A percentile compares a stretch with the other conserved stretches of the same genome.
Conservation (phyloP, 805 yeast species). For the Debaryomyces tyrocola region DNA sequence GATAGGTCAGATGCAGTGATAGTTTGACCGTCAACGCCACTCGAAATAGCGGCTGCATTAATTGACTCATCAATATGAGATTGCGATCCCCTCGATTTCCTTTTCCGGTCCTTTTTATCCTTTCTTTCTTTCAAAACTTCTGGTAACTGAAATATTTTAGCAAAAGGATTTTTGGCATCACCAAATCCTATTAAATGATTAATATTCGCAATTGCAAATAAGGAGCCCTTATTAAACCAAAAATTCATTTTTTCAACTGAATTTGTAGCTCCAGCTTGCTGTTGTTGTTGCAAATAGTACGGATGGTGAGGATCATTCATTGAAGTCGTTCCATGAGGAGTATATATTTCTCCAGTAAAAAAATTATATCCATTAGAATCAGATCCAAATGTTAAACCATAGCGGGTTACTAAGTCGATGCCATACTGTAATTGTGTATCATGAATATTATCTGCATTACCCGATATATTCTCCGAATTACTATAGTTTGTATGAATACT, state of each 20-base stretch:
- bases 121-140: conserved; percentile 70
- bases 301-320: conserved; percentile 34
- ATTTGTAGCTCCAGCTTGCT: conserved; percentile 21
- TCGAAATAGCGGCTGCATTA: conserved; percentile 5
- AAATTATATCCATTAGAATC: conserved; percentile 65
- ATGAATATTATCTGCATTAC: conserved; percentile 26
- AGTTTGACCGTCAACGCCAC: conserved; percentile 31
- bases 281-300: conserved; percentile 26
- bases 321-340: conserved; percentile 29
- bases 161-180: conserved; percentile 72
- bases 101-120: conserved; percentile 68
- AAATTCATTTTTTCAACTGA: conserved; percentile 55
- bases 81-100: conserved; percentile 35
- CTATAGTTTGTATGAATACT: conserved; percentile 43
- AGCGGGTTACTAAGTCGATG: conserved; percentile 60
- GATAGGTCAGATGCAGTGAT: conserved; percentile 36
- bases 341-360: conserved; percentile 47
- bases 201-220: conserved; percentile 74
- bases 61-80: conserved; percentile 8
- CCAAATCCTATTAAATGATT: conserved; percentile 79
- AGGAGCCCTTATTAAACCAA: conserved; percentile 75
- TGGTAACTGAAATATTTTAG: conserved; percentile 68
- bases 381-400: conserved; percentile 66
- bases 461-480: conserved; percentile 7
- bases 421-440: conserved; percentile 53